Conservation (phyloP, 2,329 filamentous ascomycete species). For the Pseudogymnoascus sp. region DNA sequence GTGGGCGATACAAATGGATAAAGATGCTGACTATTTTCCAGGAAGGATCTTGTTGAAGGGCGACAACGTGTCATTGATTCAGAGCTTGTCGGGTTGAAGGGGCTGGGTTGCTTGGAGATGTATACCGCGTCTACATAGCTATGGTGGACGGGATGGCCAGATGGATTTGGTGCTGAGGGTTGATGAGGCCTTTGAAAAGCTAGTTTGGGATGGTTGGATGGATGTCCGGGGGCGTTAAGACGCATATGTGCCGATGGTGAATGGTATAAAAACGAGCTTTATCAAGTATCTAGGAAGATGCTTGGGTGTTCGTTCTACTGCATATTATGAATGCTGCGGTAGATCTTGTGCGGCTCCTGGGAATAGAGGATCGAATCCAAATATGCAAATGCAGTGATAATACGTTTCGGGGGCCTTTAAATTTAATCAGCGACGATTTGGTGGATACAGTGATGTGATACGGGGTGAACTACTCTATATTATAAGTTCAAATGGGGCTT, state of each 20-base stretch:
- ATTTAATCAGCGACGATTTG: neutral
- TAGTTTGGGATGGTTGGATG: neutral
- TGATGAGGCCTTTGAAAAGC: neutral
- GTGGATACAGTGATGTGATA: neutral
- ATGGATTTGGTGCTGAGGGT: neutral
- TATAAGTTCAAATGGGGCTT: neutral
- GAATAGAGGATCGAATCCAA: neutral
- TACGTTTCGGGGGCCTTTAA: neutral
- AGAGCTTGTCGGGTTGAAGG: constrained; percentile 31
- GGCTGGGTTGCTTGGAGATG: neutral
- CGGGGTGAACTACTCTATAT: neutral
- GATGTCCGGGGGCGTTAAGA: neutral
- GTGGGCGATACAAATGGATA: neutral
- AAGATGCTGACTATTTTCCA: constrained; percentile 21
- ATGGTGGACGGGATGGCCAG: neutral
- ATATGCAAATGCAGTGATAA: neutral
- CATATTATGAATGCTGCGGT: neutral
- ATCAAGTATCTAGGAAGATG: neutral
- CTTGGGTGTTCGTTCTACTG: neutral
- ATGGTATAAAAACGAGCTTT: neutral
- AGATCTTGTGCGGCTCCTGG: neutral
- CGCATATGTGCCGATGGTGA: neutral
- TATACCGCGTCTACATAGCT: neutral
- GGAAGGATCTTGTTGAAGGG: constrained; percentile 60
- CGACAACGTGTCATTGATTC: constrained; percentile 58